Base-by-base conservation (phyloP, 108 stramenopile species). In the Nitzschia sp. region DNA sequence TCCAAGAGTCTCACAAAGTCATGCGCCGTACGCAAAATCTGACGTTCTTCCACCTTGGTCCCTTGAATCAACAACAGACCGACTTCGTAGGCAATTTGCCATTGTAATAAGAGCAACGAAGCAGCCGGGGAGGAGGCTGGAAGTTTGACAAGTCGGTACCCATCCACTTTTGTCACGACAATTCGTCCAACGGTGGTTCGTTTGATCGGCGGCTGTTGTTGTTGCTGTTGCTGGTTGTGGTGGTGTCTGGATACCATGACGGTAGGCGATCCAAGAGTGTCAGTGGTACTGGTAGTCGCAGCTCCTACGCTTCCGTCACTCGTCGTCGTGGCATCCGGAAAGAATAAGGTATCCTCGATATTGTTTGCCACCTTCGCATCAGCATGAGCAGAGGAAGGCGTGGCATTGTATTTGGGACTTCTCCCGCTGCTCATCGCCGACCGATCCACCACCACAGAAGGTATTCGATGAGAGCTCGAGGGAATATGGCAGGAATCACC, bases 21-120 rank as follows among this genome's bases (percentile, higher is more conserved):
- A 19, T 66, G 45, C 13, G 32, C 30, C 4, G 88, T 84, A 54
- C 72, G 67, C 11, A 78, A 50, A 13, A 84, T 68, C 22, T 69
- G 58, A 63, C 80, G 78, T 71, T 82, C 77, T 70, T 85, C 79
- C 1, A 81, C 79, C 34, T 34, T 45, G 52, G 52, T 30, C 1
- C 38, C 45, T 72, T 75, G 64, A 25, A 78, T 19, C 45, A 88
- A 57, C 16, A 90, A 57, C 25, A 86, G 44, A 19, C 75, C 60
- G 46, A 93, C 80, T 65, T 87, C 78, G 64, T 89, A 93, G 19
- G 78, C 75, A 45, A 93, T 38, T 55, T 85, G 79, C 59, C 66
- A 85, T 55, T 72, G 69, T 46, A 64, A 62, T 16, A 29, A 28
- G 30, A 46, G 22, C n/a, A 28, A 22, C 35, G 19, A 22, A 59